Conservation (phyloP, 371 early-diverging fungal species). For the Mortierella sp. region DNA sequence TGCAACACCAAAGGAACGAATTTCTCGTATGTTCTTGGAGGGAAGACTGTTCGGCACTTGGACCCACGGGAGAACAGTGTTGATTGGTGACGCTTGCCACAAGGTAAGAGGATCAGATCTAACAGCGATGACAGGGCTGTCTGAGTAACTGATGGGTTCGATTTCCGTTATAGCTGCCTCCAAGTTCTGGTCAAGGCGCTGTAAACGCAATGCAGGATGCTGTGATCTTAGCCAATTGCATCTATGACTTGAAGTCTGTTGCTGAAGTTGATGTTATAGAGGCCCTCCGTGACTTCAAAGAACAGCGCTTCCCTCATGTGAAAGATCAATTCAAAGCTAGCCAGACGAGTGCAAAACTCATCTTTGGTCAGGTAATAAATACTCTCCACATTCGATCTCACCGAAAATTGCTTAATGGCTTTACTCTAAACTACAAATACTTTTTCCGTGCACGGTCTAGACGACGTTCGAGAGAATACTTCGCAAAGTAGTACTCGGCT, state of each 20-base stretch:
- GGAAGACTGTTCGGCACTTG: conserved; percentile 27
- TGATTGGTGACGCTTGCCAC: conserved; percentile 27
- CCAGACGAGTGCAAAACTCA: not conserved
- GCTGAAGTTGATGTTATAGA: not conserved
- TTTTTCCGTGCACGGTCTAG: not conserved
- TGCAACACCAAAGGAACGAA: not conserved
- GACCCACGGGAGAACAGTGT: conserved; percentile 19
- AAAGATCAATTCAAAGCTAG: conserved; percentile 3
- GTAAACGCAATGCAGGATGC: conserved; percentile 26
- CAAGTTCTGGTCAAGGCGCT: conserved; percentile 19
- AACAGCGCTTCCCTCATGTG: conserved; percentile 7
- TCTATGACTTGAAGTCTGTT: conserved; percentile 12
- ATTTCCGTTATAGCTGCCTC: not conserved
- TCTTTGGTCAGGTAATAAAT: conserved; percentile 14
- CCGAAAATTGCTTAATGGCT: not conserved
- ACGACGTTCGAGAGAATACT: conserved; percentile 11
- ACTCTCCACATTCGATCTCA: too few species aligned
- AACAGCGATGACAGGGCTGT: too few species aligned
- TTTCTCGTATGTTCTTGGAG: conserved; percentile 24
- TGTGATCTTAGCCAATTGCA: conserved; percentile 11
- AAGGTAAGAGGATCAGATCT: not conserved
- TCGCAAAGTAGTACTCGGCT: conserved; percentile 16
- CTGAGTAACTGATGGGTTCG: too few species aligned
- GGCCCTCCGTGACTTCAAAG: conserved; percentile 6
- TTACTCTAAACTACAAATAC: not conserved